A percentile compares a stretch with the other conserved stretches of the same genome.
phyloP scores from a whole-genome alignment of 169 alveolate genomes.

The Eimeria sp. region DNA sequence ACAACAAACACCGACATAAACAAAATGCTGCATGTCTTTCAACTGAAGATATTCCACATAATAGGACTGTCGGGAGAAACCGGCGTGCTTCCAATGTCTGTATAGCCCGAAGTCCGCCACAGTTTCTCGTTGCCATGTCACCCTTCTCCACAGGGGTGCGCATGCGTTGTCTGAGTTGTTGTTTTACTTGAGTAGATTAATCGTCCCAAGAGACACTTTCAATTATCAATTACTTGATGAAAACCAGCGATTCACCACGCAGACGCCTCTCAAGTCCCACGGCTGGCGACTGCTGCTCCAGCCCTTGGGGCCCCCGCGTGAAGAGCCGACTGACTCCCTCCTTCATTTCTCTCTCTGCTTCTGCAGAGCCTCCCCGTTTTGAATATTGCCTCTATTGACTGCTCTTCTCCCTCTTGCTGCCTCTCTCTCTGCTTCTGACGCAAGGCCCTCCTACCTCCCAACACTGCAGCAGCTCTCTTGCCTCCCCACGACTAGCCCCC shows the following conservation, averaged over 20 bases:
- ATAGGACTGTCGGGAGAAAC: not conserved
- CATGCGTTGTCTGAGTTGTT: not conserved
- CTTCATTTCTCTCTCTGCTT: not conserved
- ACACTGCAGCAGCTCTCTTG: not conserved
- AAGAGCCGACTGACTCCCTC: not conserved
- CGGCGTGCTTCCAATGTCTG: not conserved
- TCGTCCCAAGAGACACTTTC: not conserved
- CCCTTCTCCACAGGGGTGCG: not conserved
- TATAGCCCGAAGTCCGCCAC: not conserved
- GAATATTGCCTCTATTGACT: not conserved
- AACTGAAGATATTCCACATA: not conserved
- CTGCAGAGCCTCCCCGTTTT: not conserved
- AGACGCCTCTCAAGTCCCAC: constrained; percentile 2
- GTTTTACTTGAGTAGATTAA: not conserved
- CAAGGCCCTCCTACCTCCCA: not conserved
- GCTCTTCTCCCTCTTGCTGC: not conserved
- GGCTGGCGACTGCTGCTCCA: not conserved
- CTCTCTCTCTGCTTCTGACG: not conserved
- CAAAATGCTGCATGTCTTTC: not conserved
- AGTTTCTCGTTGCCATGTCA: not conserved
- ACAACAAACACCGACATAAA: not conserved
- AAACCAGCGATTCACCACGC: not conserved
- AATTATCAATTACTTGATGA: not conserved
- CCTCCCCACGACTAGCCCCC: not conserved
- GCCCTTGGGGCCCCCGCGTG: constrained; percentile 28